Evolutionary conservation across 805 yeast genomes (phyloP), one percentile per base, ranked within the genome.

Genomic region (Lachancea sp.): DNA sequence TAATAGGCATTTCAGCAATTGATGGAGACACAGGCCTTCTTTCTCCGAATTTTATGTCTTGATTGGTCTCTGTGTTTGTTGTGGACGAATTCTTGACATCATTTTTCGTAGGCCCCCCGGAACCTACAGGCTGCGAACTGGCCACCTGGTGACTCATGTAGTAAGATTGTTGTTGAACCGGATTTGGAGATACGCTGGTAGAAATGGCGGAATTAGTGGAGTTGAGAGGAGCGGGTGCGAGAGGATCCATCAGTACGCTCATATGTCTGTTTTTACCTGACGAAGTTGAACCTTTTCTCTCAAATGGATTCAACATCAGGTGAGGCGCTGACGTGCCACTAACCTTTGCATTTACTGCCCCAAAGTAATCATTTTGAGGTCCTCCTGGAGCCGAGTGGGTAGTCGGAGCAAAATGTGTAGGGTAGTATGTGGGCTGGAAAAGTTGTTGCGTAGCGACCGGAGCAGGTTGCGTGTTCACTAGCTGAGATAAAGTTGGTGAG

Each of bases 201-300:
- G 43, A 29, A 8, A 30, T 21, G 8, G 28, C 30, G 13, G 36
- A 12, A 9, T 12, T 26, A 7, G 31, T 13, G 9, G 13, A 25
- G 18, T 18, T 34, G 12, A 24, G 32, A 2, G 55, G 52, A 5
- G 50, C 52, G 22, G 55, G 49, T 4, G 52, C 48, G 12, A 54
- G 39, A 1, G 58, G 58, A 31, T 54, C 58, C 54, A 54, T 49
- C 3, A 51, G 39, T 7, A 51, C 50, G 32, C 56, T 54, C 52
- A 48, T 52, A 26, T 52, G 53, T 28, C 58, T 52, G 34, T 50
- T 52, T 13, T 39, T 46, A 8, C 45, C 41, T 3, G 49, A 40
- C 9, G 48, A 45, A 22, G 29, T 24, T 30, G 46, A 35, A 18
- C 36, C 35, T 36, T 34, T 45, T 17, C 42, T 35, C 28, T 45